phyloP scores from a whole-genome alignment of 345 rosid genomes.

The Rhodamnia rubescens region DNA sequence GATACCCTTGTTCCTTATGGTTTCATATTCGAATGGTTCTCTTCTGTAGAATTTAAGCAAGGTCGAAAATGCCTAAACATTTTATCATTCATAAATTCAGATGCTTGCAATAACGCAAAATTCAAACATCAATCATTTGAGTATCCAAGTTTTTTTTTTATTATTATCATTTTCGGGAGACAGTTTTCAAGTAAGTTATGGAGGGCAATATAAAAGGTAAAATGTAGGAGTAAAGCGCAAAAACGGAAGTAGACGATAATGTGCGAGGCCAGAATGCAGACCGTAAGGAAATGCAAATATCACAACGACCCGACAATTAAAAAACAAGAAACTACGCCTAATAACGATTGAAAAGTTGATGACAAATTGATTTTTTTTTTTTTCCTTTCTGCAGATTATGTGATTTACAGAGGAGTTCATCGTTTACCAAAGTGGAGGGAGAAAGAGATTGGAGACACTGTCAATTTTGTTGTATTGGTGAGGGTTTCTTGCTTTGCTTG shows the following conservation, averaged over 20 bases:
- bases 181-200: neutral
- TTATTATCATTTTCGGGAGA: neutral
- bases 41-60: neutral
- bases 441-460: neutral
- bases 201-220: neutral
- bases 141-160: neutral
- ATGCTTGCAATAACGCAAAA: neutral
- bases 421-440: neutral
- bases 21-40: neutral
- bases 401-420: neutral
- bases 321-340: neutral
- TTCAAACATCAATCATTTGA: neutral
- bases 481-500: slow-evolving; percentile 1
- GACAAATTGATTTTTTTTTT: neutral
- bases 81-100: neutral
- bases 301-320: neutral
- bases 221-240: neutral
- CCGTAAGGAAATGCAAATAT: neutral
- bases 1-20: neutral
- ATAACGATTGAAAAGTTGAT: neutral
- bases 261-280: neutral
- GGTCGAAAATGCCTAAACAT: neutral
- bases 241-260: neutral
- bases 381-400: neutral
- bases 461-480: neutral